Conservation (phyloP, 2,329 filamentous ascomycete genomes). For the Sporothrix luriei region DNA sequence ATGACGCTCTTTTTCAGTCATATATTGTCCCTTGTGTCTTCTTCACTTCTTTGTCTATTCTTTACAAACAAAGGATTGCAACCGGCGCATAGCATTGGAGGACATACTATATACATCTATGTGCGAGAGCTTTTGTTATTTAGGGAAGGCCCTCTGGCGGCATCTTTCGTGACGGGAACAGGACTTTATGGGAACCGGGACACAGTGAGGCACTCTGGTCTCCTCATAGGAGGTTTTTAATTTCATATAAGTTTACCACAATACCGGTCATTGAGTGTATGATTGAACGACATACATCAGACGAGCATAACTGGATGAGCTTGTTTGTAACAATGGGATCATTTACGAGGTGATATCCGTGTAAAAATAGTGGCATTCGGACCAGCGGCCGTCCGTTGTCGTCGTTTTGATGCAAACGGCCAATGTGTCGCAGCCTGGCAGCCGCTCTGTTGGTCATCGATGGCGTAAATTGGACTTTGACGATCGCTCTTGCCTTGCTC, state of each 20-base stretch:
- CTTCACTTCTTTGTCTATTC: conserved; percentile 21
- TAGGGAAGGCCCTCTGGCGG: conserved; percentile 19
- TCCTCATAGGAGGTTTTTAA: conserved; percentile 18
- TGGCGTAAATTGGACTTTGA: conserved; percentile 12
- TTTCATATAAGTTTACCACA: conserved; percentile 20
- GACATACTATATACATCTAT: conserved; percentile 34
- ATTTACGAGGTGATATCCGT: background rate
- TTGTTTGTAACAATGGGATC: background rate
- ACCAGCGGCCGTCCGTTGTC: background rate
- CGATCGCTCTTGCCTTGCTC: background rate
- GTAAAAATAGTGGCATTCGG: background rate
- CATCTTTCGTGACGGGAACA: conserved; percentile 29
- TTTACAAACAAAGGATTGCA: conserved; percentile 9
- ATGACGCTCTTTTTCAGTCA: conserved; percentile 17
- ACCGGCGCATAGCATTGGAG: conserved; percentile 35
- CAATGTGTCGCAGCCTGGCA: background rate
- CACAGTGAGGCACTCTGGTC: background rate
- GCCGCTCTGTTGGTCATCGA: background rate
- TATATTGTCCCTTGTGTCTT: conserved; percentile 11
- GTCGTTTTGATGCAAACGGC: background rate
- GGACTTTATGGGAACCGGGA: conserved; percentile 24
- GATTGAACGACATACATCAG: background rate
- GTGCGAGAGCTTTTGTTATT: conserved; percentile 26
- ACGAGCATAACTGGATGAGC: background rate
- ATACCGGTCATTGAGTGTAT: background rate